Evolutionary conservation across 148 eudicot genomes (phyloP).

Genomic region (Cornus kousa): DNA sequence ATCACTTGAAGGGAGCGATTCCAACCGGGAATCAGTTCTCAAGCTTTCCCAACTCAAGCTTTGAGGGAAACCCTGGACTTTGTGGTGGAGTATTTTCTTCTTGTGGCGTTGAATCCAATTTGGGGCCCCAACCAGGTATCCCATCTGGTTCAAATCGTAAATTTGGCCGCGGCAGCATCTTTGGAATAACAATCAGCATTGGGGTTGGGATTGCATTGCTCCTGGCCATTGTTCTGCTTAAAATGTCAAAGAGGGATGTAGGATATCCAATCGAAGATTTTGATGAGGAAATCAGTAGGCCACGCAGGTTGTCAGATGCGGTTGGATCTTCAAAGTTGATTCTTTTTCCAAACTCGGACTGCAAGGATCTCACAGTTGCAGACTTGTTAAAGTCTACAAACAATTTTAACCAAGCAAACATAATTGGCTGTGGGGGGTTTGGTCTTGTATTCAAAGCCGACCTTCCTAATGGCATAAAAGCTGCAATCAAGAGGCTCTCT

Average conservation of each 20-base stretch:
- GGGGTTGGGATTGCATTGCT: slow-evolving; percentile 63
- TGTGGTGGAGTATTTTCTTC: slow-evolving; percentile 61
- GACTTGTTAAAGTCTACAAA: slow-evolving; percentile 77
- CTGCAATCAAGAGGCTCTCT: slow-evolving; percentile 85
- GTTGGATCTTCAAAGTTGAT: slow-evolving; percentile 56
- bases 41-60: slow-evolving; percentile 76
- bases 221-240: slow-evolving; percentile 50
- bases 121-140: slow-evolving; percentile 12
- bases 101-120: slow-evolving; percentile 24
- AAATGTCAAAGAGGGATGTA: slow-evolving; percentile 40
- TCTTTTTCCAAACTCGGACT: slow-evolving; percentile 64
- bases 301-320: slow-evolving; percentile 47
- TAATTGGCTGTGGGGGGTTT: slow-evolving; percentile 91
- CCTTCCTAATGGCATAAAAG: slow-evolving; percentile 64
- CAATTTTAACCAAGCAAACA: slow-evolving; percentile 80
- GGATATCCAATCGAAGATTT: slow-evolving; percentile 28
- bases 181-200: slow-evolving; percentile 62
- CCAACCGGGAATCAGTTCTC: slow-evolving; percentile 72
- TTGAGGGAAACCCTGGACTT: slow-evolving; percentile 80
- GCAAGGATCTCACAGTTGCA: slow-evolving; percentile 61
- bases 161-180: slow-evolving; percentile 40
- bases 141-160: slow-evolving; percentile 30
- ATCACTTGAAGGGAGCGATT: slow-evolving; percentile 62
- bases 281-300: slow-evolving; percentile 46
- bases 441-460: slow-evolving; percentile 87